A percentile compares a stretch with the other conserved stretches of the same genome.
Conservation (phyloP, 129 eudicot genomes). For the Oenanthe sinensis region DNA sequence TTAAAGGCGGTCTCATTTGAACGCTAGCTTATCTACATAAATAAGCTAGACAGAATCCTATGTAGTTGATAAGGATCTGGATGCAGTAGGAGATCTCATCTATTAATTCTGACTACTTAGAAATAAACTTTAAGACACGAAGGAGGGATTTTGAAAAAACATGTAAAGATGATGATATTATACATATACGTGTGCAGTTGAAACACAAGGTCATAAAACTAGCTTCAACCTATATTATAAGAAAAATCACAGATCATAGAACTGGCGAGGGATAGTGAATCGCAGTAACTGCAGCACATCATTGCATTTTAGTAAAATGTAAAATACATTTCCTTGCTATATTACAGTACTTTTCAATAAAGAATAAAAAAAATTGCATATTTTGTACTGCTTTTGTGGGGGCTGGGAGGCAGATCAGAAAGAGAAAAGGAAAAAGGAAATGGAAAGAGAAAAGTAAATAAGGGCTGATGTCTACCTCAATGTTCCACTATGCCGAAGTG, state of each 20-base stretch:
- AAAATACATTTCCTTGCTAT: not conserved
- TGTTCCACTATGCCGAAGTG: constrained; percentile 81
- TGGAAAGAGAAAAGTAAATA: not conserved
- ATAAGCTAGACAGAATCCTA: not conserved
- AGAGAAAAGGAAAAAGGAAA: not conserved
- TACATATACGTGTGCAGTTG: not conserved
- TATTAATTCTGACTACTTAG: not conserved
- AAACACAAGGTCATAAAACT: not conserved
- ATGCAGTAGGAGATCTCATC: not conserved
- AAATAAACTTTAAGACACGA: not conserved
- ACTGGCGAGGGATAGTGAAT: not conserved
- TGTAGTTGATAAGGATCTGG: not conserved
- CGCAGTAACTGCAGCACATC: not conserved
- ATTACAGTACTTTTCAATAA: not conserved
- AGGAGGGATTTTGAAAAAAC: not conserved
- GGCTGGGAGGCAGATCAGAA: not conserved
- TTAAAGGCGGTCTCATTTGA: not conserved
- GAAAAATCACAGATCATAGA: not conserved
- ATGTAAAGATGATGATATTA: not conserved
- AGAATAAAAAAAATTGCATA: not conserved
- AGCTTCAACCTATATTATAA: not conserved
- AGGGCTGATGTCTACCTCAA: constrained; percentile 37
- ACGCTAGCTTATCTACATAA: not conserved
- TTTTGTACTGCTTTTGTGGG: not conserved
- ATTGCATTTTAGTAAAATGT: not conserved